Conservation (phyloP, 768 basidiomycete genomes). For the Piloderma croceum region DNA sequence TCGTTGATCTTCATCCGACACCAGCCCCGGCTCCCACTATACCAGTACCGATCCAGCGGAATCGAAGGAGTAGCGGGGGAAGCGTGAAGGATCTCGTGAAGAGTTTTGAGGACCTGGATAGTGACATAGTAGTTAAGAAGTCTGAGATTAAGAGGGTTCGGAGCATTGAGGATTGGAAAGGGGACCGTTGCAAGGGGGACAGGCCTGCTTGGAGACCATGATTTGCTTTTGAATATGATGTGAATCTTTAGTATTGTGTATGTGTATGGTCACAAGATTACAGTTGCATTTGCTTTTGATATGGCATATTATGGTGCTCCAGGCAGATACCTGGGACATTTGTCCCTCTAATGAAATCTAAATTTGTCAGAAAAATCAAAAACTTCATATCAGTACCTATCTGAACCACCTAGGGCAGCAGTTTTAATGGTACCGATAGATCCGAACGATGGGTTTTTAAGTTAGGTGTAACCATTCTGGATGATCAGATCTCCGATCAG, state of each 20-base stretch:
- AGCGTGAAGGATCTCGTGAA: conserved; percentile 71
- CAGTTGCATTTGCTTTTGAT: background rate
- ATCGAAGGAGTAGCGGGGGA: conserved; percentile 57
- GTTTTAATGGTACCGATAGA: no score
- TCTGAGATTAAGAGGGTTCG: conserved; percentile 14
- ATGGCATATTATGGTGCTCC: no score
- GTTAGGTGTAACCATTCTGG: no score
- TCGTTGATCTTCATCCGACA: conserved; percentile 51
- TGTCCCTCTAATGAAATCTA: no score
- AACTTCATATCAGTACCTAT: no score
- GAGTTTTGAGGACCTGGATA: conserved; percentile 49
- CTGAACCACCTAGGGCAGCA: no score
- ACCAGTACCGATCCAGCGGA: conserved; percentile 21
- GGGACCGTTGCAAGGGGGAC: conserved; percentile 24
- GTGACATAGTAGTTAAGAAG: conserved; percentile 23
- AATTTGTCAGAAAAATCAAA: no score
- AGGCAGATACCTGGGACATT: no score
- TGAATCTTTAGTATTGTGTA: conserved; percentile 3
- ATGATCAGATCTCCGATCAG: no score
- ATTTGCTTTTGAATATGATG: background rate
- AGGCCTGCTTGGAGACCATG: conserved; percentile 8
- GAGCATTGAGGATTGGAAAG: conserved; percentile 32
- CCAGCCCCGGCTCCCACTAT: conserved; percentile 22
- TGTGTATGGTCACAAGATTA: no score
- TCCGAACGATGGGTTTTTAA: no score